phyloP scores from a whole-genome alignment of 257 asterid species.

The Anisodus acutangulus region DNA sequence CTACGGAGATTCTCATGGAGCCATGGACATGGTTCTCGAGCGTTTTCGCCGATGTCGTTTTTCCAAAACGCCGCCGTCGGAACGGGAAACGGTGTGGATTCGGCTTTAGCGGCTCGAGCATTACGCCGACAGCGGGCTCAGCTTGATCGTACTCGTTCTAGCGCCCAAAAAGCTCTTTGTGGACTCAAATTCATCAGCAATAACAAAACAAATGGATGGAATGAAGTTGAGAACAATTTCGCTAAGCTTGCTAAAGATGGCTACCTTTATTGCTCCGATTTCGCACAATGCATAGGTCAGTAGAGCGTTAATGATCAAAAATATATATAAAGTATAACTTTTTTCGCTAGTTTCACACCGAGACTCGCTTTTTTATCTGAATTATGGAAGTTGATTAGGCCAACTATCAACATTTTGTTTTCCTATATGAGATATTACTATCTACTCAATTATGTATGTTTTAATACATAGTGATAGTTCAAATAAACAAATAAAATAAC shows the following conservation, averaged over 20 bases:
- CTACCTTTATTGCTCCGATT: conserved; percentile 72
- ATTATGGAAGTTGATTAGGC: background rate
- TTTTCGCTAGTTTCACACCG: no score
- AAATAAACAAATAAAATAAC: no score
- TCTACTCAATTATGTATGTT: no score
- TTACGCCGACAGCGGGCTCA: conserved; percentile 96
- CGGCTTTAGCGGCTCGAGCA: conserved; percentile 91
- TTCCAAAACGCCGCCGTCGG: conserved; percentile 7
- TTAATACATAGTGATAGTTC: no score
- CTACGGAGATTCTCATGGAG: conserved; percentile 74
- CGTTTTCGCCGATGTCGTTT: conserved; percentile 42
- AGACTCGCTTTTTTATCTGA: no score
- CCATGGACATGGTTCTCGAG: conserved; percentile 64
- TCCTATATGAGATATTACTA: background rate
- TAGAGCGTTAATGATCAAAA: background rate
- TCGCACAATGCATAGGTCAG: conserved; percentile 94
- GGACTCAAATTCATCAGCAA: conserved; percentile 86
- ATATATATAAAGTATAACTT: no score
- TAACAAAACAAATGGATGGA: conserved; percentile 75
- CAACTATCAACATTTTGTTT: no score
- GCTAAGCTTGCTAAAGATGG: conserved; percentile 77
- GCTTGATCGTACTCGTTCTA: conserved; percentile 92
- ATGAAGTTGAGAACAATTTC: conserved; percentile 67
- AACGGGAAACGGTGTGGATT: conserved; percentile 54
- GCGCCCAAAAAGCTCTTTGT: conserved; percentile 82